Conservation (phyloP, 2,329 filamentous ascomycete genomes). For the Thielaviopsis musarum region DNA sequence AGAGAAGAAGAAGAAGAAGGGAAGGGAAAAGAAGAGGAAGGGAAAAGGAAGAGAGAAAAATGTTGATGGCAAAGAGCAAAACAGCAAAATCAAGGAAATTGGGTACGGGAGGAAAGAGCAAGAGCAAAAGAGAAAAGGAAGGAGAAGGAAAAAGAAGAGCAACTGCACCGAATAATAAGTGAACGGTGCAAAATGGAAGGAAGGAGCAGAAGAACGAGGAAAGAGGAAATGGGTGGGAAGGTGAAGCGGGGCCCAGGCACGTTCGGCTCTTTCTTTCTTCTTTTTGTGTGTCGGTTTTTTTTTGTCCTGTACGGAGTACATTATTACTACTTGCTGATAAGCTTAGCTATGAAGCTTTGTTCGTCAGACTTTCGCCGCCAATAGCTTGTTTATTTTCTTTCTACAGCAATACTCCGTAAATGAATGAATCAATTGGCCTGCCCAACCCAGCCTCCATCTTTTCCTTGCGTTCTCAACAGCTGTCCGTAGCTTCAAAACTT, state of each 20-base stretch:
- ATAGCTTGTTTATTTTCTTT: neutral
- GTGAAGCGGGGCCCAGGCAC: neutral
- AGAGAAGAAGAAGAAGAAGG: conserved; percentile 15
- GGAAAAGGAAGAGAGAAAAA: conserved; percentile 15
- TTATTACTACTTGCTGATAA: neutral
- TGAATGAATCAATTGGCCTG: neutral
- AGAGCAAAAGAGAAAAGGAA: conserved; percentile 13
- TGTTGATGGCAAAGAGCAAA: conserved; percentile 6
- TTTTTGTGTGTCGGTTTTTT: neutral
- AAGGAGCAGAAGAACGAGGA: conserved; percentile 2
- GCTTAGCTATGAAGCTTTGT: neutral
- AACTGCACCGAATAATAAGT: conserved; percentile 1
- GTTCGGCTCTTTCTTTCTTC: neutral
- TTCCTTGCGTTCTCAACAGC: neutral
- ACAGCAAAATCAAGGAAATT: conserved; percentile 13
- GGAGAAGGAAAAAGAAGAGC: conserved; percentile 22
- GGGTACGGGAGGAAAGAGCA: conserved; percentile 14
- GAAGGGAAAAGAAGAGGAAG: conserved; percentile 15
- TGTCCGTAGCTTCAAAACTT: neutral
- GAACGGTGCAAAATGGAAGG: neutral
- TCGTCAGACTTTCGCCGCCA: neutral
- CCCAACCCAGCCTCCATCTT: neutral
- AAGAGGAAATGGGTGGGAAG: conserved; percentile 1
- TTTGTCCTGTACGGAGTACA: neutral
- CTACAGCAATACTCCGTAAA: neutral